Evolutionary conservation across 306 rosid genomes (phyloP), one percentile per base, ranked within the genome.

Genomic region (Cicer bijugum): DNA sequence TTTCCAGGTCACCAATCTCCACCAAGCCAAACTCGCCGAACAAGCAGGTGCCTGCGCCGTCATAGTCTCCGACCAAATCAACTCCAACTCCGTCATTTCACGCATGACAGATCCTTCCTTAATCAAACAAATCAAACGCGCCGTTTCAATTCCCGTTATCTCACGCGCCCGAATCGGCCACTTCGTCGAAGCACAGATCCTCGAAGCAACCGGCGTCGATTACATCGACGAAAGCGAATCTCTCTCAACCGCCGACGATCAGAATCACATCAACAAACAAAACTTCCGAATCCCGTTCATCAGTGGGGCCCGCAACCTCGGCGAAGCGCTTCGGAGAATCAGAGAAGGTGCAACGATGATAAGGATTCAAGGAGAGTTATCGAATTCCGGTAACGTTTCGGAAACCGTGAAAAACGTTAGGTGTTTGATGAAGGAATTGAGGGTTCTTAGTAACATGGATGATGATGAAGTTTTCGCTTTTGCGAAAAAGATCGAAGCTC

Each of bases 171-270:
- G 96, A 28, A 84, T 88, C 2, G 97, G 94, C 7, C 97, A 90
- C 58, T 90, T 92, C 80, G 97, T 88, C 0, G 96, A 92, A 67
- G 96, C 96, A 1, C 97, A 92, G 89, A 87, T 92, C 45, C 90
- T 92, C 0, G 88, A 88, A 76, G 78, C 86, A 33, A 14, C 82
- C 9, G 93, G 89, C 1, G 94, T 85, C 1, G 93, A 85, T 46
- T 88, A 88, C 62, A 65, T 92, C 74, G 92, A 92, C 74, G 97
- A 92, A 61, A 88, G 87, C 83, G 94, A 90, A 71, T 45, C 50
- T 4, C 78, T 87, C 0, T 70, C 91, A 4, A 7, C 58, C 12
- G 94, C 87, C 11, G 97, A 92, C 50, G 87, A 84, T 10, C 81
- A 84, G 1, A 85, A 92, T 44, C 38, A 55, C 81, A 84, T 90